These are phyloP conservation scores for Peniophora sp. DNA, from an alignment of 1,284 basidiomycete genomes.

Conservation along the genomic window DNA sequence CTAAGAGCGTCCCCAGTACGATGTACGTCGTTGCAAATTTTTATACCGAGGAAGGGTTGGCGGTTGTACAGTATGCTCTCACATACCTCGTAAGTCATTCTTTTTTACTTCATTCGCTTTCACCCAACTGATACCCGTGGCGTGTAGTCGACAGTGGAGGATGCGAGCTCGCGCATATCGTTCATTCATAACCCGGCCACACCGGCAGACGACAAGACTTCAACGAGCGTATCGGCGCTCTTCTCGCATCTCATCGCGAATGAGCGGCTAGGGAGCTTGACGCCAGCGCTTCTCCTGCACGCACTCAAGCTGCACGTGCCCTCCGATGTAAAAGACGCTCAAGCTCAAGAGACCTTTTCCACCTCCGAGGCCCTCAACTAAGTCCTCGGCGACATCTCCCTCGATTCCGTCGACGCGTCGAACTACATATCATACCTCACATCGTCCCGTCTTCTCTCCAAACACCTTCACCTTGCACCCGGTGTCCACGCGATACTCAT, in stretches of 20 bases:
- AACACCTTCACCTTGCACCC: constrained; percentile 46
- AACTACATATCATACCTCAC: constrained; percentile 34
- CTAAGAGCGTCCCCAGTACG: constrained; percentile 34
- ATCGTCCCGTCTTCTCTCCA: constrained; percentile 35
- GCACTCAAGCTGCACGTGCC: constrained; percentile 24
- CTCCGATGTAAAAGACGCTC: constrained; percentile 12
- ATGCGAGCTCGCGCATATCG: constrained; percentile 33
- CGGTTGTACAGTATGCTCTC: constrained; percentile 56
- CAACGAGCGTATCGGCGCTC: constrained; percentile 27
- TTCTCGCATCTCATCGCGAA: constrained; percentile 36
- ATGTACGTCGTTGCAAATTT: constrained; percentile 77
- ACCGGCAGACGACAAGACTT: constrained; percentile 10
- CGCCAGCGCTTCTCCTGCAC: constrained; percentile 28
- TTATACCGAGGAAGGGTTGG: constrained; percentile 51
- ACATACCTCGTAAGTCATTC: constrained; percentile 47
- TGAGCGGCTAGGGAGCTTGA: constrained; percentile 29
- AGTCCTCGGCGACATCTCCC: constrained; percentile 25
- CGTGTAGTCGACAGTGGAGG: neutral
- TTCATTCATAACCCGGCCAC: constrained; percentile 58
- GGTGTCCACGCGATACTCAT: constrained; percentile 60
- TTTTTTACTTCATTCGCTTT: neutral
- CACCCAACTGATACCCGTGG: neutral
- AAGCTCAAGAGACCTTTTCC: neutral
- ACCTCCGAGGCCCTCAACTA: constrained; percentile 18
- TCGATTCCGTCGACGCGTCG: constrained; percentile 23